Conservation (phyloP, 495 filamentous ascomycete species). For the Penicillium macrosclerotiorum region DNA sequence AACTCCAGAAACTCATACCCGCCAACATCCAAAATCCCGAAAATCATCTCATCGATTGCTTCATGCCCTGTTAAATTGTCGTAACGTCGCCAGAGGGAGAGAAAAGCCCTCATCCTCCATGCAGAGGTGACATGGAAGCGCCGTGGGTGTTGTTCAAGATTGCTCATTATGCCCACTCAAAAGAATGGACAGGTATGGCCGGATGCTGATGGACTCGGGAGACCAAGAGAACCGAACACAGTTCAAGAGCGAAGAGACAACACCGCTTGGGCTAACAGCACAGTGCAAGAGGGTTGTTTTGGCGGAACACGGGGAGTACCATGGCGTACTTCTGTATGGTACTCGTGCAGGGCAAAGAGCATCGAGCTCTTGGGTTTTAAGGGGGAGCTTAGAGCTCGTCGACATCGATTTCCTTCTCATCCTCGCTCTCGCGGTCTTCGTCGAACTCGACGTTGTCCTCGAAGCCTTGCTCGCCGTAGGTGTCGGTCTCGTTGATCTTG, state of each 20-base stretch:
- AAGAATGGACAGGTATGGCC: slow-evolving; percentile 13
- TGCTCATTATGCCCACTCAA: slow-evolving; percentile 13
- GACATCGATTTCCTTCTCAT: slow-evolving; percentile 59
- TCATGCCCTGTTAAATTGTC: slow-evolving; percentile 27
- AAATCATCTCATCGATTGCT: slow-evolving; percentile 23
- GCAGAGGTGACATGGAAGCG: slow-evolving; percentile 14
- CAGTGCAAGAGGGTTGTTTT: slow-evolving; percentile 18
- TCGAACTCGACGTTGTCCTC: slow-evolving; percentile 62
- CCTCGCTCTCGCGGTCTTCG: slow-evolving; percentile 56
- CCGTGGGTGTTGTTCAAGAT: slow-evolving; percentile 5
- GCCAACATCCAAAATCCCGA: slow-evolving; percentile 18
- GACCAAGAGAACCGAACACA: slow-evolving; percentile 2
- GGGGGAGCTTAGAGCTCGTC: slow-evolving; percentile 53
- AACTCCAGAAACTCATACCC: slow-evolving; percentile 11
- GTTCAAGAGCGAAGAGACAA: slow-evolving; percentile 17
- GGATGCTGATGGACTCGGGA: slow-evolving; percentile 5
- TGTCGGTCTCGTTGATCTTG: slow-evolving; percentile 99
- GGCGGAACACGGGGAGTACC: slow-evolving; percentile 29
- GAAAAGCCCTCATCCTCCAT: slow-evolving; percentile 14
- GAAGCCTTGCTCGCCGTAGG: slow-evolving; percentile 66
- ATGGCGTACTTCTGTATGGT: slow-evolving; percentile 26
- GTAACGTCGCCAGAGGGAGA: slow-evolving; percentile 14
- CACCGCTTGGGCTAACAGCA: slow-evolving; percentile 17
- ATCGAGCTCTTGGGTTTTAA: slow-evolving; percentile 25
- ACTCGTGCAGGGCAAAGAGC: slow-evolving; percentile 39